These are phyloP conservation scores for Nasturtium officinale DNA, from an alignment of 345 rosid species.

Conservation along the genomic window DNA sequence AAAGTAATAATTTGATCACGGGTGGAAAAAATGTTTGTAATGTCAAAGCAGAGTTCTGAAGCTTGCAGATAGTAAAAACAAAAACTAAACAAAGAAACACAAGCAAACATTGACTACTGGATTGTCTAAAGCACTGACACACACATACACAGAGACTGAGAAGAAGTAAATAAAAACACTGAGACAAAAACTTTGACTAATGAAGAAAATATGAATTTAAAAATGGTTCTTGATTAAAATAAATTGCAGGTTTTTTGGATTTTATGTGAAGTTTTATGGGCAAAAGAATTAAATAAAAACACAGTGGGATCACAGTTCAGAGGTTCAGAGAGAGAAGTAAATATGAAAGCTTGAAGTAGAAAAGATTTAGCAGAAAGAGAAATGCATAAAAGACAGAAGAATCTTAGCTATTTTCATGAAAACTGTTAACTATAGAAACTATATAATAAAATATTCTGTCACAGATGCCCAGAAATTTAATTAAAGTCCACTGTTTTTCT, in stretches of 20 bases:
- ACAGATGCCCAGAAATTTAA: slow-evolving; percentile 34
- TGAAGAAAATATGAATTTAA: slow-evolving; percentile 1
- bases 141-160: slow-evolving; percentile 21
- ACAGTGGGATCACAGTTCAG: slow-evolving; percentile 32
- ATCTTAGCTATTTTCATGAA: slow-evolving; percentile 51
- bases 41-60: slow-evolving; percentile 40
- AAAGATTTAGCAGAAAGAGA: slow-evolving; percentile 32
- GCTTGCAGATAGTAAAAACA: slow-evolving; percentile 35
- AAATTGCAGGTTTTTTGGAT: slow-evolving; percentile 29
- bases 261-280: slow-evolving; percentile 34
- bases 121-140: slow-evolving; percentile 43
- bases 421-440: slow-evolving; percentile 46
- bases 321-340: slow-evolving; percentile 27
- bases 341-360: slow-evolving; percentile 44
- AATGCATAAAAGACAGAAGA: slow-evolving; percentile 42
- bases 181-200: slow-evolving; percentile 49
- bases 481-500: slow-evolving; percentile 33
- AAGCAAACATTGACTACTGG: slow-evolving; percentile 34
- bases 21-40: slow-evolving; percentile 44
- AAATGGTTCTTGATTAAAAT: slow-evolving; percentile 11
- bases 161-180: slow-evolving; percentile 36
- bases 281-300: slow-evolving; percentile 25
- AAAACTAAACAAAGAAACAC: slow-evolving; percentile 39
- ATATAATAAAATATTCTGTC: slow-evolving; percentile 39
- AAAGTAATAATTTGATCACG: slow-evolving; percentile 54